phyloP scores from a whole-genome alignment of 306 rosid species.

The Rosa lucieae region DNA sequence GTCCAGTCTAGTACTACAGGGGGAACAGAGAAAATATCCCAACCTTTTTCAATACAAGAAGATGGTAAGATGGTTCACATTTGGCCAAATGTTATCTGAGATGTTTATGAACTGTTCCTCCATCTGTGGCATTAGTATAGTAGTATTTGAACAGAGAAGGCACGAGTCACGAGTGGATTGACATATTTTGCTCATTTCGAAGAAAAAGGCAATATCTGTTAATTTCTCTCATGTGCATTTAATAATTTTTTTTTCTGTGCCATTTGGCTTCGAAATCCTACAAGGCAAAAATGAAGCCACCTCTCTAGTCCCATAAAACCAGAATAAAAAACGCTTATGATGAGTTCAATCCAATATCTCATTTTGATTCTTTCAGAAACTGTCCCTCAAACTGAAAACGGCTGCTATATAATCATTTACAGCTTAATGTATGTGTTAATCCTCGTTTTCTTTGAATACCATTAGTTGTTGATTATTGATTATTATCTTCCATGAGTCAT shows the following conservation, averaged over 20 bases:
- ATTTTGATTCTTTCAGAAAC: background rate
- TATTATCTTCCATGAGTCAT: background rate
- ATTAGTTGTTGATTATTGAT: background rate
- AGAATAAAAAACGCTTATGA: background rate
- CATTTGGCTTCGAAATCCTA: background rate
- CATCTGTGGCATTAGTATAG: background rate
- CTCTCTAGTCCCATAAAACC: too few species aligned
- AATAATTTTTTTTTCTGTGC: background rate
- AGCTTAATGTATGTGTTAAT: background rate
- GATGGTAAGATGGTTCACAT: background rate
- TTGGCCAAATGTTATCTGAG: too few species aligned
- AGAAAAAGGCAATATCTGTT: background rate
- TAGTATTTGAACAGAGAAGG: background rate
- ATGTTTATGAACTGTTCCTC: background rate
- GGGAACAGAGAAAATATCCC: background rate
- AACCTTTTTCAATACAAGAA: background rate
- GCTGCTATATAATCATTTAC: background rate
- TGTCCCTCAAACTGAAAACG: background rate
- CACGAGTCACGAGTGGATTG: background rate
- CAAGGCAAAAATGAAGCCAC: background rate
- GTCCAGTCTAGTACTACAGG: background rate
- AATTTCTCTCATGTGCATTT: background rate
- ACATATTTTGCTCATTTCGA: background rate
- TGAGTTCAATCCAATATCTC: background rate
- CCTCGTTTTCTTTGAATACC: background rate